Conservation (phyloP, 768 basidiomycete genomes). For the Termitomyces sp. region DNA sequence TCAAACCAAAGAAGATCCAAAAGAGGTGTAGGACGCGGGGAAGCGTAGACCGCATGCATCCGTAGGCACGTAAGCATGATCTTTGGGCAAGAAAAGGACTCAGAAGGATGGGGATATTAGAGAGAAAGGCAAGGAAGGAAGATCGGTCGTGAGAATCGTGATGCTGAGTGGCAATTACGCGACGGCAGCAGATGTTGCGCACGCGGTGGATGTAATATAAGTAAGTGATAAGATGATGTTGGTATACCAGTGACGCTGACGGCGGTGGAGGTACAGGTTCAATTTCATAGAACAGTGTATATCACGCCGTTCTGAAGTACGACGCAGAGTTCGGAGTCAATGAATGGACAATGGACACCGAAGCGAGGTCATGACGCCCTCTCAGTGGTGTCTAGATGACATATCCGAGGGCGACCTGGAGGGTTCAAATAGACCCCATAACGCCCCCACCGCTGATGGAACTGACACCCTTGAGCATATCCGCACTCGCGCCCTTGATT, state of each 20-base stretch:
- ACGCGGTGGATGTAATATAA: background rate
- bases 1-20: background rate
- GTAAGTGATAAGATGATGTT: background rate
- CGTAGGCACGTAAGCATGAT: background rate
- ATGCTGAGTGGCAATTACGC: background rate
- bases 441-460: conserved; percentile 9
- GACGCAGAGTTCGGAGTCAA: background rate
- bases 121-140: background rate
- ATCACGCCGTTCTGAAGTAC: background rate
- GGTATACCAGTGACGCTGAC: background rate
- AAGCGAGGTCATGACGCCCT: background rate
- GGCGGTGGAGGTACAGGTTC: background rate
- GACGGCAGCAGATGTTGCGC: background rate
- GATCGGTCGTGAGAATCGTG: background rate
- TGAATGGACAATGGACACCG: background rate
- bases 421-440: conserved; percentile 1
- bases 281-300: background rate
- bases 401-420: background rate
- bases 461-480: conserved; percentile 15
- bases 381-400: too few species aligned
- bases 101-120: background rate
- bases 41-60: background rate
- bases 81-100: background rate
- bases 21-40: background rate
- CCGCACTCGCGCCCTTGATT: conserved; percentile 13